Base-by-base conservation (phyloP, 441 rosid genomes). In the Francoa sonchifolia region DNA sequence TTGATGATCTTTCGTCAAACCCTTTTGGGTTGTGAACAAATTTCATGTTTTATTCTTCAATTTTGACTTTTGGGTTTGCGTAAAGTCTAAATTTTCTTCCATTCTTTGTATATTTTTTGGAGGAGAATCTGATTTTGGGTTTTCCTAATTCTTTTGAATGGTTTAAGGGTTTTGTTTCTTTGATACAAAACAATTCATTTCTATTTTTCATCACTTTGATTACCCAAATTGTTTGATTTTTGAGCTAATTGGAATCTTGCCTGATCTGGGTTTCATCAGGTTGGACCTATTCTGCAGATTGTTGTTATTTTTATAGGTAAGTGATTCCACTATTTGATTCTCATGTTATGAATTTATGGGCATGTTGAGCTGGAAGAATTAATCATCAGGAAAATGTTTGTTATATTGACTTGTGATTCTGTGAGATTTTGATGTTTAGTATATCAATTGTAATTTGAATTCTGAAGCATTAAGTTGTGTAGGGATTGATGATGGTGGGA, bases 221-320 rank as follows among this genome's bases (percentile, higher is more conserved):
- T 32, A 33, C 50, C 59, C 50, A 13, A 35, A 36, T 50, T 48
- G 51, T 26, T 37, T n/a, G 30, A 61, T 41, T 63, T 44, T 55
- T 36, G 45, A 47, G 70, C 63, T 50, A 52, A 39, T 56, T 48
- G 54, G 67, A 74, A 71, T 73, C 85, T 69, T 58, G 56, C 67
- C 73, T 73, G 59, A 69, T 70, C 71, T 63, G 60, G 65, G 73
- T 61, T 46, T 52, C 55, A 30, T 54, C 66, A 56, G 65, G 59
- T 57, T 63, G 47, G 51, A 30, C 46, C 52, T 33, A 44, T 58
- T 21, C 35, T 56, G 51, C 59, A 40, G 57, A 45, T 52, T 57
- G 19, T 63, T 44, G 41, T 53, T 57, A 20, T 59, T 47, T 42
- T 52, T 55, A 52, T 55, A 51, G 62, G 68, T 61, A 68, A 64